A percentile compares a stretch with the other conserved stretches of the same genome.
phyloP scores from a whole-genome alignment of 1,139 yeast species.

The Pichia sp. region DNA sequence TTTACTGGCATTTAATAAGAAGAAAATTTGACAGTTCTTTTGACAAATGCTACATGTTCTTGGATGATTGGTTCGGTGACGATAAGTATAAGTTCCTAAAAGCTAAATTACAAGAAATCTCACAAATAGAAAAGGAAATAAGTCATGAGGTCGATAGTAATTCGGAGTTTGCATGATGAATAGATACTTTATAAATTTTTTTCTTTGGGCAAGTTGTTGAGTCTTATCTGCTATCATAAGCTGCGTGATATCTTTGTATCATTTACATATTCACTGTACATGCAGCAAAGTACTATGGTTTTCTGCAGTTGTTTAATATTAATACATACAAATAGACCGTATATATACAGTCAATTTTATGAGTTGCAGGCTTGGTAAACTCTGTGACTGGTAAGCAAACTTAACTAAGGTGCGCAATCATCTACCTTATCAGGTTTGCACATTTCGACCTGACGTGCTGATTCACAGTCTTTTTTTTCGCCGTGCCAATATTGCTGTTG shows the following conservation, averaged over 20 bases:
- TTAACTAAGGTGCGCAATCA: too few species aligned
- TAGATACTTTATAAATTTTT: not conserved
- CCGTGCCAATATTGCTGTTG: too few species aligned
- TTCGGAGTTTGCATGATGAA: not conserved
- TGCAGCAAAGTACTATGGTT: not conserved
- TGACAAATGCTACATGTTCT: slow-evolving; percentile 12
- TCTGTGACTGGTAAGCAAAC: too few species aligned
- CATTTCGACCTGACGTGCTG: too few species aligned
- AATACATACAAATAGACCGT: not conserved
- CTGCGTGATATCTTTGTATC: not conserved
- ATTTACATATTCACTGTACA: not conserved
- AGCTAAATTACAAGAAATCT: slow-evolving; percentile 8
- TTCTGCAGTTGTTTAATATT: not conserved
- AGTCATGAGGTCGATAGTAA: not conserved
- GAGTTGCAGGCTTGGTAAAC: too few species aligned
- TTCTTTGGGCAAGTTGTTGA: not conserved
- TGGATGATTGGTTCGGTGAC: slow-evolving; percentile 24
- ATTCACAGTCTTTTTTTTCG: too few species aligned
- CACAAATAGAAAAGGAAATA: not conserved
- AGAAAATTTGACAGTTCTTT: slow-evolving; percentile 1
- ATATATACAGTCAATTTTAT: not conserved
- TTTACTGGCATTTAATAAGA: slow-evolving; percentile 14
- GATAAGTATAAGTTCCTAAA: slow-evolving; percentile 11
- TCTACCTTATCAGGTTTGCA: too few species aligned
- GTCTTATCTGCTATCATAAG: not conserved